Evolutionary conservation across 75 land plant genomes (phyloP).

Genomic region (Picea glauca): DNA sequence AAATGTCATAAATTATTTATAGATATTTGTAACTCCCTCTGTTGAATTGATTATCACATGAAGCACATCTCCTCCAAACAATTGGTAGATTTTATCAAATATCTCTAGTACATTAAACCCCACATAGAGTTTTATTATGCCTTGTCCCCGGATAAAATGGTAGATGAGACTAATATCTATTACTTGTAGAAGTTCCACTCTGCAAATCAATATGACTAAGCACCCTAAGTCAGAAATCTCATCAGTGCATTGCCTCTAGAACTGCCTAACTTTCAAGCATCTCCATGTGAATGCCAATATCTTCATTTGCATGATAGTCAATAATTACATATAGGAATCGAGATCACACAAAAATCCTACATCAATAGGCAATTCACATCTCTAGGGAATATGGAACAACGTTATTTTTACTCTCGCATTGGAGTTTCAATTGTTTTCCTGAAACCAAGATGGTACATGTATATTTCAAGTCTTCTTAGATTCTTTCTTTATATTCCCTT

Average conservation of each 20-base stretch:
- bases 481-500: too few relatives aligned
- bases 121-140: slow-evolving; percentile 91
- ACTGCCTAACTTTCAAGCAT: slow-evolving; percentile 77
- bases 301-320: slow-evolving; percentile 89
- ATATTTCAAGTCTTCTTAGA: too few relatives aligned
- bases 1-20: slow-evolving; percentile 37
- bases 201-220: slow-evolving; percentile 63
- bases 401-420: too few relatives aligned
- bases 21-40: slow-evolving; percentile 64
- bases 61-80: slow-evolving; percentile 89
- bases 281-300: slow-evolving; percentile 61
- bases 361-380: slow-evolving; percentile 49
- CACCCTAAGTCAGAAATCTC: slow-evolving; percentile 85
- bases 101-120: slow-evolving; percentile 98
- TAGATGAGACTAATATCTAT: slow-evolving; percentile 96
- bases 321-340: slow-evolving; percentile 87
- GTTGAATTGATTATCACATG: slow-evolving; percentile 91
- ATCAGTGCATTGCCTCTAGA: slow-evolving; percentile 62
- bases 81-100: slow-evolving; percentile 94
- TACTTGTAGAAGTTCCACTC: slow-evolving; percentile 66
- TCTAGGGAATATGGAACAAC: too few relatives aligned
- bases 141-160: slow-evolving; percentile 95
- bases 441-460: too few relatives aligned
- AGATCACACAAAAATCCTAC: slow-evolving; percentile 94
- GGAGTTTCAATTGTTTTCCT: too few relatives aligned